Percentiles rank a stretch among this genome's conserved stretches.
Conservation (phyloP, 2,329 filamentous ascomycete genomes). For the Mariannaea elegans region DNA sequence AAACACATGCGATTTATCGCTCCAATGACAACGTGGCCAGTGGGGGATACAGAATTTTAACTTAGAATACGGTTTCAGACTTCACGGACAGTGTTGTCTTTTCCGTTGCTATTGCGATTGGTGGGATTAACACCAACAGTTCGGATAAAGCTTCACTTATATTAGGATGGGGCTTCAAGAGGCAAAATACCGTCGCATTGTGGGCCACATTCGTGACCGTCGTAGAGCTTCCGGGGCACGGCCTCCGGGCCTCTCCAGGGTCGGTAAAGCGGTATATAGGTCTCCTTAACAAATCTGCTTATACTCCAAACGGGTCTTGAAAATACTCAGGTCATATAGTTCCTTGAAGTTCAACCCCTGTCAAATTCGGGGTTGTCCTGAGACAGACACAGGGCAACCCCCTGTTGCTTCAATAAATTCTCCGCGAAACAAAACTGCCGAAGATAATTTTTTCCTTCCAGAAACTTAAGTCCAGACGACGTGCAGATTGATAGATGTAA, state of each 20-base stretch:
- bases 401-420: constrained; percentile 11
- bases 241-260: neutral
- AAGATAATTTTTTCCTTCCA: constrained; percentile 2
- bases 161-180: neutral
- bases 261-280: constrained; percentile 3
- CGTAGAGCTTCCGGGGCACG: neutral
- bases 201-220: neutral
- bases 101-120: neutral
- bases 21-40: too few relatives aligned
- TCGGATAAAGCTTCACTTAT: neutral
- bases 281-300: neutral
- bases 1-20: neutral
- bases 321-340: neutral
- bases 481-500: neutral
- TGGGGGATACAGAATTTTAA: too few relatives aligned
- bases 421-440: constrained; percentile 1
- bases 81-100: neutral
- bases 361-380: neutral
- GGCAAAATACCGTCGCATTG: neutral
- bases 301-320: neutral
- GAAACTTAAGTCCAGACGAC: neutral
- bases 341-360: neutral
- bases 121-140: neutral
- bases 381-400: constrained; percentile 7
- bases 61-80: neutral